Base-by-base conservation (phyloP, 2,329 filamentous ascomycete genomes). In the Cyphellophora attinorum region DNA sequence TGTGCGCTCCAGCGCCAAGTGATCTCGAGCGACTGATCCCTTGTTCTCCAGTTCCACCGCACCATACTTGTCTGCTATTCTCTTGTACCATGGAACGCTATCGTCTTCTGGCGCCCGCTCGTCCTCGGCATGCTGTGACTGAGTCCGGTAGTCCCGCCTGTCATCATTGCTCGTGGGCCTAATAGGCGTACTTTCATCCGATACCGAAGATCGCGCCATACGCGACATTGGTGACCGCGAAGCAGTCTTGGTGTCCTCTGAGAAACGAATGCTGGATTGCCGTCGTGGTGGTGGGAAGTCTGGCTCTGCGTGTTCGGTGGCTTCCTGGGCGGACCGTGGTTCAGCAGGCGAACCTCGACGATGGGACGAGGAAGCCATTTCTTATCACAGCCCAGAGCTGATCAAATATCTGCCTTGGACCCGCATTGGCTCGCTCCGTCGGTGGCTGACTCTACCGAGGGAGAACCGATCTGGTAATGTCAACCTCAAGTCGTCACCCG, bases 1-100 rank as follows among this genome's bases (percentile, higher is more conserved):
- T n/a, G 76, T 80, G 27, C 76, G 68, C 55, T 80, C 76, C 28
- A 79, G 51, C 13, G 76, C 76, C 28, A 80, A 60, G 60, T 80
- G 76, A 53, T 80, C 76, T 45, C 76, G 59, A 19, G 76, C 76
- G 14, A 79, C 74, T 47, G 72, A 76, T 11, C 75, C 76, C 51
- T 79, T 79, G 45, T 80, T 80, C 44, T 79, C 76, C 33, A 79
- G 54, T 51, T 79, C 74, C 19, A 79, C 58, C 40, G 66, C 71
- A 12, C 75, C 75, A 46, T 75, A 79, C 46, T 72, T 74, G 27
- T 77, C 72, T 25, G 67, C 57, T 6, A 71, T 45, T 11, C 49
- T 52, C 38, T 58, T 61, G 58, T 66, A 72, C 62, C 70, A 68
- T 13, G 54, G 45, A 5, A 28, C 15, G 29, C 44, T 47, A 5